Percentiles rank a stretch among this genome's conserved stretches.
Conservation (phyloP, 192 early-diverging fungal species). For the Funneliformis mosseae region DNA sequence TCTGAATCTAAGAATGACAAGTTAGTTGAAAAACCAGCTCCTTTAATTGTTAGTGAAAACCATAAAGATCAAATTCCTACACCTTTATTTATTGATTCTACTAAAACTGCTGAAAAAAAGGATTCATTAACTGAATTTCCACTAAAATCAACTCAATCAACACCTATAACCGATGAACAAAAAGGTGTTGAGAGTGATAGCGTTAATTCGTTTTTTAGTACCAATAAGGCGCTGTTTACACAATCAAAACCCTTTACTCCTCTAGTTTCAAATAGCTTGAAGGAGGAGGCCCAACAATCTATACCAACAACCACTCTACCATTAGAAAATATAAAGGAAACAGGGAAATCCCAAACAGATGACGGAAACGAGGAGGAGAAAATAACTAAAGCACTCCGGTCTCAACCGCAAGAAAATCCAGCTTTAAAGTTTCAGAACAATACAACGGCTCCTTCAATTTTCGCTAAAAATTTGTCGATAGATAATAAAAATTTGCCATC, state of each 20-base stretch:
- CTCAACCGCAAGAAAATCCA: neutral
- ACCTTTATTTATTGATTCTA: neutral
- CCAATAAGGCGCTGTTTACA: neutral
- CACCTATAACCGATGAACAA: neutral
- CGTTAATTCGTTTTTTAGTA: neutral
- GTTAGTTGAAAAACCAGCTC: neutral
- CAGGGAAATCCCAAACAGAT: neutral
- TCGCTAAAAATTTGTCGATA: neutral
- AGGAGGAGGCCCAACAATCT: neutral
- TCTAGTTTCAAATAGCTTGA: neutral
- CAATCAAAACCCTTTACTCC: neutral
- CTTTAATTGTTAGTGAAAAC: neutral
- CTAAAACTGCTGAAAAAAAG: neutral
- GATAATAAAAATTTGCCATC: neutral
- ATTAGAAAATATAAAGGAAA: neutral
- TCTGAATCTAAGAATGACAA: neutral
- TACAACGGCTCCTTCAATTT: neutral
- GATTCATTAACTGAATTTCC: too few species aligned
- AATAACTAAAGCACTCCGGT: neutral
- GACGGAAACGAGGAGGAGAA: neutral
- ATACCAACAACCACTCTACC: neutral
- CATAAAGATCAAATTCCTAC: neutral
- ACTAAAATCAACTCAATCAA: neutral
- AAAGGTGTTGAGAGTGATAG: neutral
- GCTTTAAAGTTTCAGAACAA: neutral